A percentile compares a stretch with the other conserved stretches of the same genome.
phyloP scores from a whole-genome alignment of 1,284 basidiomycete genomes.

The Pseudozyma thailandica region DNA sequence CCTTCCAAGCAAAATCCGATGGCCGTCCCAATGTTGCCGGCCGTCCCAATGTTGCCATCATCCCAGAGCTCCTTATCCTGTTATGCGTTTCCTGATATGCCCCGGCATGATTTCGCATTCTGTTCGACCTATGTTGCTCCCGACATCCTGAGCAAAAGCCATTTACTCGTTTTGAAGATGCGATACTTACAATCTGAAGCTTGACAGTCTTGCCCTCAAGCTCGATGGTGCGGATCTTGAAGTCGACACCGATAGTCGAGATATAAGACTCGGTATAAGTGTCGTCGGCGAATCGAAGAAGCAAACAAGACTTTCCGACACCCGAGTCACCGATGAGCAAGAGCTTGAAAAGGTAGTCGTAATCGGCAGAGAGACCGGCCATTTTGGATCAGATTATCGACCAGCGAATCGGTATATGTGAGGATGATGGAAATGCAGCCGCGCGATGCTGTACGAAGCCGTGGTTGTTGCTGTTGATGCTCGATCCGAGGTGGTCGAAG shows the following conservation, averaged over 20 bases:
- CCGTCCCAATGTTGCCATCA: too few relatives aligned
- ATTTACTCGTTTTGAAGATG: neutral
- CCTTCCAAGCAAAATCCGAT: too few relatives aligned
- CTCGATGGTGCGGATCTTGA: constrained; percentile 99
- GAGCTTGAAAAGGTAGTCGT: constrained; percentile 68
- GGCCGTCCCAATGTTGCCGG: too few relatives aligned
- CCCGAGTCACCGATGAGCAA: constrained; percentile 80
- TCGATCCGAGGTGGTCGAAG: too few relatives aligned
- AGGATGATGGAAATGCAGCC: neutral
- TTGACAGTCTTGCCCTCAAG: constrained; percentile 99
- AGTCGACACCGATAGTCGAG: constrained; percentile 77
- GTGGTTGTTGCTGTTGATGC: neutral
- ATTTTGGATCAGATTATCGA: constrained; percentile 12
- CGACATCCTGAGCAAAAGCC: too few relatives aligned
- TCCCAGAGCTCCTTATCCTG: too few relatives aligned
- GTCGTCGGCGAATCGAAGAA: constrained; percentile 71
- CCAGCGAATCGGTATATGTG: neutral
- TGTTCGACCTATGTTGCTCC: too few relatives aligned
- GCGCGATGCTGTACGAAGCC: neutral
- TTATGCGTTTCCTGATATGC: too few relatives aligned
- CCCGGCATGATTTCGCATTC: too few relatives aligned
- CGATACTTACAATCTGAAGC: constrained; percentile 89
- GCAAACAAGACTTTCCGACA: constrained; percentile 81
- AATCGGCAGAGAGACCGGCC: constrained; percentile 63
- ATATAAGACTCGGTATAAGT: constrained; percentile 71